Evolutionary conservation across 2,329 filamentous ascomycete species (phyloP).

Genomic region (Ophiocordyceps camponoti-floridani): DNA sequence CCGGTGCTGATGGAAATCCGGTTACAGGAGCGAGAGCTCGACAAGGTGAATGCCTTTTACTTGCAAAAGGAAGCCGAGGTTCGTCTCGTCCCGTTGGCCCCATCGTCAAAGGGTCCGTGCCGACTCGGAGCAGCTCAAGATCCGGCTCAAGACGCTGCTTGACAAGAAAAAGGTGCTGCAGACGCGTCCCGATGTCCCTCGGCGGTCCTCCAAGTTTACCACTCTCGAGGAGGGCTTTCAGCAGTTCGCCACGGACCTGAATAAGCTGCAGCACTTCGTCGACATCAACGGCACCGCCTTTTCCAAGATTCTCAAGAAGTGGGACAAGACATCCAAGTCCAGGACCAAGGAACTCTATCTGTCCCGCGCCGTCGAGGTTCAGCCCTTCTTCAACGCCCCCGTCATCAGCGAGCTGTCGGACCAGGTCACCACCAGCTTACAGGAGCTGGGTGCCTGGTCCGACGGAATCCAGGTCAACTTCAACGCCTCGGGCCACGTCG

Average conservation of each 20-base stretch:
- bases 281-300: slow-evolving; percentile 96
- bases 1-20: background rate
- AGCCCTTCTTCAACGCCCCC: slow-evolving; percentile 94
- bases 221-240: slow-evolving; percentile 93
- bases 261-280: slow-evolving; percentile 96
- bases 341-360: slow-evolving; percentile 96
- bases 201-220: slow-evolving; percentile 82
- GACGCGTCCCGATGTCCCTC: slow-evolving; percentile 61
- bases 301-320: slow-evolving; percentile 98
- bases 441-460: slow-evolving; percentile 91
- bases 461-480: slow-evolving; percentile 89
- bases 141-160: slow-evolving; percentile 76
- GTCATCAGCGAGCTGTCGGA: slow-evolving; percentile 95
- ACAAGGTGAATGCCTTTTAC: slow-evolving; percentile 97
- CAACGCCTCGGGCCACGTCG: slow-evolving; percentile 44
- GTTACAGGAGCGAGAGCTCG: slow-evolving; percentile 80
- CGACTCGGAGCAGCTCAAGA: slow-evolving; percentile 51
- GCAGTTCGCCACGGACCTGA: slow-evolving; percentile 89
- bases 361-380: slow-evolving; percentile 87
- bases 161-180: slow-evolving; percentile 92
- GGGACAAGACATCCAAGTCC: slow-evolving; percentile 99
- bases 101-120: background rate
- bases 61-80: slow-evolving; percentile 96
- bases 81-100: slow-evolving; percentile 12
- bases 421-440: slow-evolving; percentile 85